Percentiles rank a stretch among this genome's conserved stretches.
These are phyloP conservation scores for Catenaria anguillulae DNA, from an alignment of 371 early-diverging fungal species.

Conservation along the genomic window DNA sequence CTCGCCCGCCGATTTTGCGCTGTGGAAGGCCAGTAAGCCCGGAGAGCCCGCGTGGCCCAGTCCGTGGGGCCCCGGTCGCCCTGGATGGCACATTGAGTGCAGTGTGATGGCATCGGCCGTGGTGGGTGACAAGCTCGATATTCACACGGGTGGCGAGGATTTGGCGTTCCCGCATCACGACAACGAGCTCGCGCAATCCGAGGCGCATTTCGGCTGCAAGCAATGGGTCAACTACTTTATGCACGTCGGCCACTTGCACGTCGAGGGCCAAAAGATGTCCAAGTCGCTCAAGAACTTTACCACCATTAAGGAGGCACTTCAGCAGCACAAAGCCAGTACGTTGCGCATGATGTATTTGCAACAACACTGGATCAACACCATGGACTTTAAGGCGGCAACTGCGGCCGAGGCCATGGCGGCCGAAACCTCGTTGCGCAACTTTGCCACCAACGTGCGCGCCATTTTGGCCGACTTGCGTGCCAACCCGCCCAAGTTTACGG, in stretches of 20 bases:
- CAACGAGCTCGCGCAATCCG: constrained; percentile 97
- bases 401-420: constrained; percentile 72
- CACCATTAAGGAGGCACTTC: constrained; percentile 54
- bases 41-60: constrained; percentile 96
- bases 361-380: constrained; percentile 77
- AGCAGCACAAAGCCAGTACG: constrained; percentile 69
- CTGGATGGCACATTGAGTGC: constrained; percentile 99
- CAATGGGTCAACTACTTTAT: constrained; percentile 99
- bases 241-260: constrained; percentile 97
- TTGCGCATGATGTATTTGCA: constrained; percentile 88
- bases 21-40: constrained; percentile 96
- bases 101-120: constrained; percentile 96
- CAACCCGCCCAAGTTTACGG: constrained; percentile 32
- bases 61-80: constrained; percentile 92
- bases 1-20: constrained; percentile 83
- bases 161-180: constrained; percentile 99
- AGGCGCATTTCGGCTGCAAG: constrained; percentile 75
- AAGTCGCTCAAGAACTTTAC: constrained; percentile 99
- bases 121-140: constrained; percentile 80
- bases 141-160: constrained; percentile 98
- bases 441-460: constrained; percentile 65
- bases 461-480: constrained; percentile 42
- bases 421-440: constrained; percentile 62
- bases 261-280: constrained; percentile 98
- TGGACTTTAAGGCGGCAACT: constrained; percentile 74